Evolutionary conservation across 1,284 basidiomycete species (phyloP), one percentile per base, ranked within the genome.

Genomic region (Ustilago nuda): DNA sequence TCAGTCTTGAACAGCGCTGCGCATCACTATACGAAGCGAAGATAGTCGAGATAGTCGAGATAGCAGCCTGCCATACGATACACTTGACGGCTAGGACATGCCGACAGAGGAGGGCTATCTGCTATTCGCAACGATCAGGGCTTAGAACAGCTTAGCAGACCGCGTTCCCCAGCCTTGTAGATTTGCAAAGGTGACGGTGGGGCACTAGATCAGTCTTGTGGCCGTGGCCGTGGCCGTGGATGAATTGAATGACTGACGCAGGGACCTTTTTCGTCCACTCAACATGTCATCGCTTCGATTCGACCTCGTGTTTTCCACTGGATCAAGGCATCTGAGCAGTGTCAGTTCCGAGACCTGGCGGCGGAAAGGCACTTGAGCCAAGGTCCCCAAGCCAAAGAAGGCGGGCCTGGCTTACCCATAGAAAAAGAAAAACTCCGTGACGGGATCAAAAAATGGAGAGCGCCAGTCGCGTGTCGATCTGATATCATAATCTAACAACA

Each of bases 381-480:
- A 33, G 39, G 19, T 30, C 7, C 7, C 56, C 43, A n/a, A 46
- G n/a, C 3, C 12, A 8, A 15, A 48, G 30, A 56, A 41, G n/a
- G n/a, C n/a, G n/a, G n/a, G 23, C 23, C 3, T 27, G 23, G 23
- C 3, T 27, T 23, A 27, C 3, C 23, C 15, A 13, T 45, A 32
- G 45, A 45, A 45, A 45, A 46, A 35, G 48, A 67, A 45, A 68
- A 68, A 68, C 66, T 68, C 66, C 66, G 66, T 57, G 66, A 61
- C 59, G 51, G 23, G 50, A 68, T 62, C 60, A 58, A 41, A 61
- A 60, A 60, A 56, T 32, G 43, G 56, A 37, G 51, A 39, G 54
- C 32, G 50, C 66, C 27, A 23, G 55, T 35, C 48, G 48, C 48
- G 48, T 50, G 48, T 11, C 27, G 23, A 12, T 12, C 13, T 60